Evolutionary conservation across 75 land plant species (phyloP).

Genomic region (Cupressus sempervirens): DNA sequence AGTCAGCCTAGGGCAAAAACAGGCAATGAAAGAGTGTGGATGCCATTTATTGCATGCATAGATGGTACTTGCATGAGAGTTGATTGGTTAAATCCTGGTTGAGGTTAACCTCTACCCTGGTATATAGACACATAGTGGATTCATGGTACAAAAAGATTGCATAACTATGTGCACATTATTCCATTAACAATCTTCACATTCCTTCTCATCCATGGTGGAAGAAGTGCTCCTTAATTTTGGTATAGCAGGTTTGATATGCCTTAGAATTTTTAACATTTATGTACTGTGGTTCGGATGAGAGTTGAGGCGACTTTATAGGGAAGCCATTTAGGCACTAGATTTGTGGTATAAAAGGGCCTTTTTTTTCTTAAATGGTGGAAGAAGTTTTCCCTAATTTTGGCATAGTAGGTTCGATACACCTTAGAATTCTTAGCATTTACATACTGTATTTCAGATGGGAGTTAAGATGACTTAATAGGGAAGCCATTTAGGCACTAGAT

Average conservation of each 20-base stretch:
- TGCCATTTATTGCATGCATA: not conserved
- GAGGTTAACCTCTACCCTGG: not conserved
- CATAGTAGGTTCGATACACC: not conserved
- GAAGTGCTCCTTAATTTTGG: not conserved
- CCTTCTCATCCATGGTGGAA: no score
- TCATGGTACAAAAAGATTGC: no score
- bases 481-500: no score
- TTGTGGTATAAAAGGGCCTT: no score
- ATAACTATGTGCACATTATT: no score
- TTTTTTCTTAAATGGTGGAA: no score
- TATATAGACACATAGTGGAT: not conserved
- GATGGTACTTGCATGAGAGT: not conserved
- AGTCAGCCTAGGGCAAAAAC: not conserved
- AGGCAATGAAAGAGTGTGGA: not conserved
- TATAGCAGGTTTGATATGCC: not conserved
- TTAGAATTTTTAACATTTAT: not conserved
- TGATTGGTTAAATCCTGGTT: not conserved
- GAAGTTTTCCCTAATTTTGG: not conserved
- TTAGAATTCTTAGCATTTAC: not conserved
- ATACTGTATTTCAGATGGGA: not conserved
- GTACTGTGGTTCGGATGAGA: not conserved
- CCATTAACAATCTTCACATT: no score
- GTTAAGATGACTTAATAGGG: not conserved
- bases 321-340: no score
- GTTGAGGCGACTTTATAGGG: not conserved